phyloP scores from a whole-genome alignment of 495 filamentous ascomycete species.

The Penicillium manginii region DNA sequence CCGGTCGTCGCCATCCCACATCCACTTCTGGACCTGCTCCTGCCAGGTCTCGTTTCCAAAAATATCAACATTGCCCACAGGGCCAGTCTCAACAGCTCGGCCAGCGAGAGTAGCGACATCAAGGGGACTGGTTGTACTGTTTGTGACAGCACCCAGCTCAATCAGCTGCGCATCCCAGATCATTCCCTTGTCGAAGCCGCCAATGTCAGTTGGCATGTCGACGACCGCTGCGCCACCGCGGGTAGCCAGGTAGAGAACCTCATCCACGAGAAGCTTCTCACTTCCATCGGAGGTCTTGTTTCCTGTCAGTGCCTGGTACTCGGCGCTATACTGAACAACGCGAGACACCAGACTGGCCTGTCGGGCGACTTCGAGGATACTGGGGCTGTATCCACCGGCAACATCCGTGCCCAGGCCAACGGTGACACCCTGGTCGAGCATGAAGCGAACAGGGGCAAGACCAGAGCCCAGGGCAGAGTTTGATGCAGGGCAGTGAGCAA shows the following conservation, averaged over 20 bases:
- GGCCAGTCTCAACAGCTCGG: constrained; percentile 19
- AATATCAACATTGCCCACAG: constrained; percentile 60
- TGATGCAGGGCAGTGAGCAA: constrained; percentile 84
- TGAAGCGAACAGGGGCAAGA: constrained; percentile 66
- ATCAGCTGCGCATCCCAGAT: constrained; percentile 87
- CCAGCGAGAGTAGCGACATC: constrained; percentile 9
- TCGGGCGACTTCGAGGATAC: constrained; percentile 76
- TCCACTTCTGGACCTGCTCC: constrained; percentile 86
- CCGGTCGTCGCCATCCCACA: constrained; percentile 85
- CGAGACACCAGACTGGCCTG: constrained; percentile 77
- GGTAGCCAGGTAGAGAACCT: constrained; percentile 86
- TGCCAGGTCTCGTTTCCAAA: constrained; percentile 85
- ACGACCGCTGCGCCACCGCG: constrained; percentile 78
- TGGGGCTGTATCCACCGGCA: constrained; percentile 79
- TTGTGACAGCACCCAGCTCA: constrained; percentile 50
- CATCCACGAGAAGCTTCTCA: constrained; percentile 74
- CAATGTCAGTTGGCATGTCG: constrained; percentile 68
- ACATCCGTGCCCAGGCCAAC: constrained; percentile 91
- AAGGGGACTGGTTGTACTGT: constrained; percentile 12
- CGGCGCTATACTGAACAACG: constrained; percentile 34
- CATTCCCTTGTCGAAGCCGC: constrained; percentile 83
- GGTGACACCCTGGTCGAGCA: constrained; percentile 74
- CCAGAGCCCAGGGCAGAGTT: constrained; percentile 83
- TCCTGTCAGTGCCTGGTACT: constrained; percentile 10
- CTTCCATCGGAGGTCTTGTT: constrained; percentile 21